Evolutionary conservation across 2,329 filamentous ascomycete genomes (phyloP), one percentile per base, ranked within the genome.

Genomic region (Neurospora crassa): DNA sequence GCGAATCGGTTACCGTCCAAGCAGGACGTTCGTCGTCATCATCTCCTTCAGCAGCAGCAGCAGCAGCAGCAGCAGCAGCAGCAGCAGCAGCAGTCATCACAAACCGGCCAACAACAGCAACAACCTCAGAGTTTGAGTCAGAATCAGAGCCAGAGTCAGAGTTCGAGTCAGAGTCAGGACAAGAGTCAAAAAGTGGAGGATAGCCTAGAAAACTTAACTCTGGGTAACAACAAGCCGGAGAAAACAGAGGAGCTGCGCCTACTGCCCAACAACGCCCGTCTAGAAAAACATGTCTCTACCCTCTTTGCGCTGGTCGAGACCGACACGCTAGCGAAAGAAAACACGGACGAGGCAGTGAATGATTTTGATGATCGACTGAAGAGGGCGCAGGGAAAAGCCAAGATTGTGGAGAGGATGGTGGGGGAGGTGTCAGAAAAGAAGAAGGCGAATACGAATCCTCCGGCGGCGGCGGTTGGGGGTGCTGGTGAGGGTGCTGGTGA

Each of bases 361-460:
- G 94, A 97, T 77, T 94, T 97, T 77, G 96, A 99, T 77, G 93
- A 97, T 79, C 86, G 94, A 14, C 79, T 97, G 47, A 96, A 94
- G 81, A 88, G 92, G 74, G 95, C 94, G 4, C 88, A 89, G 75
- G 91, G 91, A 3, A 97, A 97, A 79, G 88, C 88, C 1, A 97
- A 95, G 81, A 87, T 99, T 67, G 89, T 98, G 67, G 91, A 96
- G 80, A 90, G 90, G 72, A 89, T 92, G 75, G 77, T 86, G 1
- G 83, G 83, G 0, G 84, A 85, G 77, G 71, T 74, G 3, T 45
- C 42, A 1, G 40, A 41, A n/a, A 68, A 42, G 47, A 67, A 68
- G 24, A 47, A 24, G 45, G 68, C 14, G 11, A 40, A 12, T 40
- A 2, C 40, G 2, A 29, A 29, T 29, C 29, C 29, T 29, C 29